phyloP scores from a whole-genome alignment of 805 yeast genomes.

The Teunomyces stri region DNA sequence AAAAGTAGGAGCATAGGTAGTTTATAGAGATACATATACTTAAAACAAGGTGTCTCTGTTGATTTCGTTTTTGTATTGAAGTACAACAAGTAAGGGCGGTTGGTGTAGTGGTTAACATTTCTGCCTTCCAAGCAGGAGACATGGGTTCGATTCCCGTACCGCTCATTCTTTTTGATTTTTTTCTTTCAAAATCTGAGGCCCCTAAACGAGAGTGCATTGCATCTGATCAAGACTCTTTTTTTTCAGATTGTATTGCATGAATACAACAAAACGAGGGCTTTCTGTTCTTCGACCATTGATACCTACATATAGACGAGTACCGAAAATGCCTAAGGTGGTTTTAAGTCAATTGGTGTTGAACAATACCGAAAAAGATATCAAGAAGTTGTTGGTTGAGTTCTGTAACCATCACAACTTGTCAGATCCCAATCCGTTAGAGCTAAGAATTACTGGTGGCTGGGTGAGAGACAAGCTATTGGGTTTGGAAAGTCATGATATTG shows the following conservation, averaged over 20 bases:
- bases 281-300: conserved; percentile 1
- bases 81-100: conserved; percentile 50
- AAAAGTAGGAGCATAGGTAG: conserved; percentile 1
- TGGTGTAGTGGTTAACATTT: conserved; percentile 91
- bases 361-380: conserved; percentile 42
- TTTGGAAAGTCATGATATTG: conserved; percentile 78
- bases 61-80: too few relatives aligned
- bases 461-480: conserved; percentile 92
- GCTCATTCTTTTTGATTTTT: conserved; percentile 45
- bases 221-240: background rate
- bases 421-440: conserved; percentile 36
- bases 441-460: conserved; percentile 97
- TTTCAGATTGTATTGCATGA: background rate
- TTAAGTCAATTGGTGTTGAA: conserved; percentile 7
- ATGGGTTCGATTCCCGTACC: conserved; percentile 94
- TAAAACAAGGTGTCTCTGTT: background rate
- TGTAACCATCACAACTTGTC: conserved; percentile 34
- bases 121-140: conserved; percentile 94
- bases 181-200: too few relatives aligned
- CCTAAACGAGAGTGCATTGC: background rate
- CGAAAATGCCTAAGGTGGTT: background rate
- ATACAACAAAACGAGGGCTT: background rate
- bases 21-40: background rate
- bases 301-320: background rate
- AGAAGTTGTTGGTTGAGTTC: conserved; percentile 39